Evolutionary conservation across 2,329 filamentous ascomycete genomes (phyloP), one percentile per base, ranked within the genome.

Genomic region (Aspergillus ochraceus): DNA sequence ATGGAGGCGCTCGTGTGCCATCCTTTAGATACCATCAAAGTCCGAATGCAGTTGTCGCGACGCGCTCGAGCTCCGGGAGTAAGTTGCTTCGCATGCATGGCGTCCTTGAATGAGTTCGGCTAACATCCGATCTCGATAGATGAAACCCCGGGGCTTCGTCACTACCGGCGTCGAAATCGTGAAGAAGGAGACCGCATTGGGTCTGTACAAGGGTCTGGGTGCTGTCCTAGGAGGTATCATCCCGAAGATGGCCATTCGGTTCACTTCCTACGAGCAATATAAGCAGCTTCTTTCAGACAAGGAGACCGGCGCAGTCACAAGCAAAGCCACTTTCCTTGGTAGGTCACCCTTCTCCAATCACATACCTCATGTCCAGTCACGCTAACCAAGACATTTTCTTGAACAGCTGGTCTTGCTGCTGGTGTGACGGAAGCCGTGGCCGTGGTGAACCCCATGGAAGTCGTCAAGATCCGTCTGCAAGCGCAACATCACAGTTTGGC

Each of bases 191-290:
- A 97, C 95, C 14, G 91, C 92, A 1, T 82, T 99, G 39, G 95
- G 90, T 64, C 82, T 99, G 60, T 99, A 99, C 85, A 99, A 99
- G 82, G 95, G 95, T 67, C 86, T 99, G n/a, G 95, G 95, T 63
- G 95, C 95, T 57, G 95, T 99, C 47, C 77, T 98, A 60, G 97
- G 93, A 24, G 95, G 95, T 67, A 99, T 99, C 76, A 87, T 99
- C 22, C 95, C 95, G 57, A 99, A 99, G 80, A 99, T 99, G 95
- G 95, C 95, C 62, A 99, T 98, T 76, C 91, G 95, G 45, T 99
- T 99, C 80, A 97, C 94, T 52, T 96, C 91, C 57, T 99, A 98
- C 78, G 95, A 98, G 78, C 87, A 86, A 74, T 99, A 98, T 80
- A 98, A 98, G 85, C 88, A 92, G 74, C 63, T 90, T 62, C 83